These are phyloP conservation scores for Pharnaceum exiguum DNA, from an alignment of 148 eudicot genomes.

Conservation along the genomic window DNA sequence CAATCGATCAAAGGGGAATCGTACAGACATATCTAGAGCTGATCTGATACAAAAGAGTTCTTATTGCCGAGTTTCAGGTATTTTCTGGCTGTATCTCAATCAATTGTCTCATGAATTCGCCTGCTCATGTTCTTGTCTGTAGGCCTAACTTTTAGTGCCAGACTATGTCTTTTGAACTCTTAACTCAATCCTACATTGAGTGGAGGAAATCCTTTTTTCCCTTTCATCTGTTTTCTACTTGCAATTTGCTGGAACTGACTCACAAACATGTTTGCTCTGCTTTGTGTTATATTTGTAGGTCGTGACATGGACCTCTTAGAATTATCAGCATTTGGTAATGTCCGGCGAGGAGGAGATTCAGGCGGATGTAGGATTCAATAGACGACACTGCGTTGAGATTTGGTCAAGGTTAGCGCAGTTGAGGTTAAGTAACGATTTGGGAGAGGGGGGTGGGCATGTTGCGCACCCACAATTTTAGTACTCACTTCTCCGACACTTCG, in stretches of 20 bases:
- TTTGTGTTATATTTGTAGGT: constrained; percentile 36
- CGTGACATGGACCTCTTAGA: constrained; percentile 92
- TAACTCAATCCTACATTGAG: too few species aligned
- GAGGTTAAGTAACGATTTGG: too few species aligned
- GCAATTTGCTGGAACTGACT: too few species aligned
- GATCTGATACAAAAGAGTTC: constrained; percentile 86
- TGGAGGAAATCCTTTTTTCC: too few species aligned
- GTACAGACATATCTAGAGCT: constrained; percentile 73
- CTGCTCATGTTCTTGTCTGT: not conserved
- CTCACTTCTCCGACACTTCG: too few species aligned
- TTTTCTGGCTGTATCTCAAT: not conserved
- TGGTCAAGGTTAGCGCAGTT: too few species aligned
- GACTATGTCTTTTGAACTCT: too few species aligned
- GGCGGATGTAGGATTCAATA: constrained; percentile 93
- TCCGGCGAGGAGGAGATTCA: constrained; percentile 69
- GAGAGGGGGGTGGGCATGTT: too few species aligned
- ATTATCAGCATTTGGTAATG: constrained; percentile 80
- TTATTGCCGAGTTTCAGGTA: constrained; percentile 93
- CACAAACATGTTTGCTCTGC: not conserved
- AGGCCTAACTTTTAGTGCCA: too few species aligned
- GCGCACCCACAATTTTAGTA: too few species aligned
- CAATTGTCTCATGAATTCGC: not conserved
- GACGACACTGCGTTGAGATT: not conserved
- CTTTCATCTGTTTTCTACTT: too few species aligned
- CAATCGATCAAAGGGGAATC: constrained; percentile 87